Percentiles rank a stretch among this genome's conserved stretches.
These are phyloP conservation scores for Lanmaoa pseudosensibilis DNA, from an alignment of 768 basidiomycete genomes.

Conservation along the genomic window DNA sequence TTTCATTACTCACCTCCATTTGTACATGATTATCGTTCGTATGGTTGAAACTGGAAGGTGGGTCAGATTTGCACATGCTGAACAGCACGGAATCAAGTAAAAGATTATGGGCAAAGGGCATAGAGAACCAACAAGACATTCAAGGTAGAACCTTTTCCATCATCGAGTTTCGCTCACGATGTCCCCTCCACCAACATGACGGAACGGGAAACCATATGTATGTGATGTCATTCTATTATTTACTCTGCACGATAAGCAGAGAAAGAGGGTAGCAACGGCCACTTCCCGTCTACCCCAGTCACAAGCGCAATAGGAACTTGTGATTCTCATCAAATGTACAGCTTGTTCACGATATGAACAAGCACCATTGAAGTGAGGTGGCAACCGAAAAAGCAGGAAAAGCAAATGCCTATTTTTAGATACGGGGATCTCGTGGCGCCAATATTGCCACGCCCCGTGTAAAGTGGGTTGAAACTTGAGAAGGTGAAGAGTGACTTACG, in stretches of 20 bases:
- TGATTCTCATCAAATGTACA: conserved; percentile 21
- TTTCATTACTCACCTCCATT: conserved; percentile 54
- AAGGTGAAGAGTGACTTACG: conserved; percentile 47
- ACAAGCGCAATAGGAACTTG: conserved; percentile 8
- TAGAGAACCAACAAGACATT: background rate
- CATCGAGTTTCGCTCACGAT: background rate
- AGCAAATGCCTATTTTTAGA: conserved; percentile 7
- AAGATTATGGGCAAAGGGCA: background rate
- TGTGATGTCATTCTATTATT: conserved; percentile 4
- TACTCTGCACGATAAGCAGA: too few relatives aligned
- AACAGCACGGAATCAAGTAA: background rate
- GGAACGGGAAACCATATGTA: background rate
- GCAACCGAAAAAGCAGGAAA: conserved; percentile 13
- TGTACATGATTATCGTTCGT: conserved; percentile 66
- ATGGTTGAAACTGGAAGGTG: conserved; percentile 66
- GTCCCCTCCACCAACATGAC: background rate
- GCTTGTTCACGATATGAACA: conserved; percentile 17
- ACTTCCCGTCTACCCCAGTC: conserved; percentile 12
- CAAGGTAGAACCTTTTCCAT: background rate
- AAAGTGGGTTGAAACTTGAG: too few relatives aligned
- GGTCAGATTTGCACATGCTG: conserved; percentile 16
- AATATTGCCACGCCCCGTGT: conserved; percentile 6
- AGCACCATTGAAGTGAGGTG: conserved; percentile 7
- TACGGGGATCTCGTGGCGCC: conserved; percentile 20
- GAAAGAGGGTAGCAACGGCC: conserved; percentile 21